Conservation (phyloP, 2,329 filamentous ascomycete genomes). For the Chaetomiaceae sp. region DNA sequence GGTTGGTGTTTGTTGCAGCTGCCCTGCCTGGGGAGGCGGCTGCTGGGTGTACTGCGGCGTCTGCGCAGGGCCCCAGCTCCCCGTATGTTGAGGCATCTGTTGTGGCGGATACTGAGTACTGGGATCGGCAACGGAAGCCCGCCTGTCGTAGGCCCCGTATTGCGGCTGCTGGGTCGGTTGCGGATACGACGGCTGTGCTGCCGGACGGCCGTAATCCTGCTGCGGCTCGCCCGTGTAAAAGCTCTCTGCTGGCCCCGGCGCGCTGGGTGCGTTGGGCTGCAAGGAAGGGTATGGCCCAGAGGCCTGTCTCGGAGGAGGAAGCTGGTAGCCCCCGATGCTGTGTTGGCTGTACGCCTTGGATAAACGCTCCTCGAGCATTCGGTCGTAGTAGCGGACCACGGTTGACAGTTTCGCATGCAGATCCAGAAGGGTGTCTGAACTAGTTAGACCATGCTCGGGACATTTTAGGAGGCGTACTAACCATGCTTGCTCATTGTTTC, state of each 20-base stretch:
- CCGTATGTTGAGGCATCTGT: conserved; percentile 42
- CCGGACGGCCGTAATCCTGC: conserved; percentile 42
- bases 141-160: conserved; percentile 41
- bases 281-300: conserved; percentile 69
- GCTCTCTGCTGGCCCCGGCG: conserved; percentile 61
- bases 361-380: conserved; percentile 93
- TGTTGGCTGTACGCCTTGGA: conserved; percentile 90
- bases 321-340: conserved; percentile 60
- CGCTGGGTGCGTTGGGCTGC: conserved; percentile 46
- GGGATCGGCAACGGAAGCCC: conserved; percentile 38
- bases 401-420: conserved; percentile 93
- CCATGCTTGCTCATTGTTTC: conserved; percentile 99
- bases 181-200: conserved; percentile 50
- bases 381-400: conserved; percentile 94
- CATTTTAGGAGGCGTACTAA: conserved; percentile 38
- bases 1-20: conserved; percentile 30
- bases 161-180: conserved; percentile 43
- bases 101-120: conserved; percentile 43
- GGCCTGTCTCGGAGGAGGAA: conserved; percentile 49
- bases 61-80: conserved; percentile 47
- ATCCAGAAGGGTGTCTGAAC: conserved; percentile 80
- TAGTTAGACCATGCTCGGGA: conserved; percentile 29
- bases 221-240: conserved; percentile 71
- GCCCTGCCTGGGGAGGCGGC: conserved; percentile 28
- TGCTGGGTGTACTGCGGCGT: conserved; percentile 38